Evolutionary conservation across 2,329 filamentous ascomycete genomes (phyloP), one percentile per base, ranked within the genome.

Genomic region (Epichloe sibirici): DNA sequence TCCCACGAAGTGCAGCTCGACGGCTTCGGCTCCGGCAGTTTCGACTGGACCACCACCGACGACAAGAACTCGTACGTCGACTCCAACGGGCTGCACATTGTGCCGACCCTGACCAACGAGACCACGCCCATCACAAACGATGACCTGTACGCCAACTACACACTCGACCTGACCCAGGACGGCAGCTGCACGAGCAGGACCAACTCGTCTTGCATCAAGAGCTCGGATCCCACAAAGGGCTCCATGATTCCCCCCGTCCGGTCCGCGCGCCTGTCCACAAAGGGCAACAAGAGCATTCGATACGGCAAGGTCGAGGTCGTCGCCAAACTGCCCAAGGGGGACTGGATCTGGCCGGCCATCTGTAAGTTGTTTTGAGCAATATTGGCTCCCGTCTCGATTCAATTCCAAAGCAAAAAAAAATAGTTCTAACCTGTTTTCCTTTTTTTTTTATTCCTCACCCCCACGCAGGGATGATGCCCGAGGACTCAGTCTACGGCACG

Each of bases 271-370:
- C 59, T 79, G 9, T 71, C 66, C 25, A 78, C 57, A 11, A 55
- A 51, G 39, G 57, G 57, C 39, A 57, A 53, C n/a, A 56, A 49
- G 43, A 55, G 56, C 54, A 58, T 58, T 44, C 48, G 56, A 21
- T 58, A 58, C 39, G 57, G 57, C 47, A 56, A 71, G 45, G 71
- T 80, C 35, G 77, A 81, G 58, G 74, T 81, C 7, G 69, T 72
- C 3, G 77, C 77, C 17, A 73, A 75, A 54, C 61, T 79, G 57
- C 75, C 77, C 6, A 63, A 62, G 37, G 76, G 77, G 4, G 74
- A 79, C 59, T 80, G 77, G 77, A 61, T 80, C 25, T 79, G 76
- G 76, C 75, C 67, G 56, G 73, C 72, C 42, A 70, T 72, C 46
- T 70, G 68, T 58, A 21, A 21, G 17, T 21, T 21, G 2, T 21